Evolutionary conservation across 2,329 filamentous ascomycete species (phyloP), one percentile per base, ranked within the genome.

Genomic region (Cercospora canescens): DNA sequence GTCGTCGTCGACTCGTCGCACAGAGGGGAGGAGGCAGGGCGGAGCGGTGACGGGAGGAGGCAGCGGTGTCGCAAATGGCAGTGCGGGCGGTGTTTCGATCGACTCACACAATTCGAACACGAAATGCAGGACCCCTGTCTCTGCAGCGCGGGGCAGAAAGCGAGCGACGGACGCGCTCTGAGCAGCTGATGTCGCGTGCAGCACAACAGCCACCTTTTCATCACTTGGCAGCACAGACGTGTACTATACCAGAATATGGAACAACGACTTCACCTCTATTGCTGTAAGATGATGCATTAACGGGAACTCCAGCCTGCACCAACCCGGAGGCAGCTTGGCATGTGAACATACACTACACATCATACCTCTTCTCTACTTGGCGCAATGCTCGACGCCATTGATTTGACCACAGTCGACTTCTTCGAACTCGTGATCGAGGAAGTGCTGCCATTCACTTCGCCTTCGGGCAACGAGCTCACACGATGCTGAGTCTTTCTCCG

Each of bases 81-180:
- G 30, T 56, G 28, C 32, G 16, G 8, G 28, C 52, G 35, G 52
- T 34, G 28, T n/a, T n/a, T n/a, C n/a, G n/a, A 16, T 56, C 52
- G 52, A 56, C 52, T 56, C 52, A 56, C 41, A 48, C 52, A 56
- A 34, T 56, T 56, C 52, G 28, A 56, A 56, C 52, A 56, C 52
- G 52, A 56, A 56, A 34, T 56, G 28, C 52, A 18, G 52, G 18
- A 12, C 52, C 52, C 52, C 26, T 34, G 52, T 34, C 34, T 34
- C 52, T 55, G 52, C 52, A 30, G 28, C 26, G 26, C 30, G 52
- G 28, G 52, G 28, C 18, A 30, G 50, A 32, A 16, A 3, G 6
- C 18, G 18, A n/a, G n/a, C n/a, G n/a, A n/a, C n/a, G n/a, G n/a
- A 35, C 30, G 32, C 52, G 52, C 52, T 56, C 52, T 56, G 52